Percentiles rank a stretch among this genome's conserved stretches.
These are phyloP conservation scores for Aristolochia fimbriata DNA, from an alignment of 164 flowering plant species.

Conservation along the genomic window DNA sequence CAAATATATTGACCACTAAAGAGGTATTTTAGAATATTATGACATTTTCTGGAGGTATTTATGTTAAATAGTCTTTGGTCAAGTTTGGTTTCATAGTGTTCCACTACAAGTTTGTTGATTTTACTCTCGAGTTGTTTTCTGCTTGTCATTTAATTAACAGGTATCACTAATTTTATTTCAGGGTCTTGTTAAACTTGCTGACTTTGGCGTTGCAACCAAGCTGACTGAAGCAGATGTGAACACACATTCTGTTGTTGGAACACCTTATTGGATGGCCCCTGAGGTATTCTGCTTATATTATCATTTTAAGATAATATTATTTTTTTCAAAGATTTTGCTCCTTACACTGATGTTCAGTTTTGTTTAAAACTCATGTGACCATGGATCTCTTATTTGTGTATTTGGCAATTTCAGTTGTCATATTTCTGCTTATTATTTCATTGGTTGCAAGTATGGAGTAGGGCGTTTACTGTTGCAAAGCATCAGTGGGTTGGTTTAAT, in stretches of 20 bases:
- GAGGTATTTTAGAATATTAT: constrained; percentile 42
- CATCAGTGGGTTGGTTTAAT: not conserved
- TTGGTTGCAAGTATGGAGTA: not conserved
- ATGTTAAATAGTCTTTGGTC: not conserved
- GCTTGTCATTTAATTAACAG: too few species aligned
- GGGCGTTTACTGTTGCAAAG: not conserved
- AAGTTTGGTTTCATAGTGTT: too few species aligned
- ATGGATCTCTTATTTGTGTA: too few species aligned
- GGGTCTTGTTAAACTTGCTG: constrained; percentile 99
- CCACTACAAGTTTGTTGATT: too few species aligned
- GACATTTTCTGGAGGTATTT: not conserved
- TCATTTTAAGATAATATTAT: too few species aligned
- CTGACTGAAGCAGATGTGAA: constrained; percentile 97
- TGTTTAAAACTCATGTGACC: too few species aligned
- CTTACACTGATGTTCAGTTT: too few species aligned
- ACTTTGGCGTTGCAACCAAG: constrained; percentile 99
- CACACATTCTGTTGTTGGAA: constrained; percentile 98
- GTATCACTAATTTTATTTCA: constrained; percentile 16
- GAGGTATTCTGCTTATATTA: constrained; percentile 47
- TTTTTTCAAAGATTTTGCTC: too few species aligned
- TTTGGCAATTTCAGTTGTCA: too few species aligned
- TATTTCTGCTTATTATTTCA: not conserved
- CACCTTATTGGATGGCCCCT: constrained; percentile 99
- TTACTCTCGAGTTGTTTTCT: too few species aligned
- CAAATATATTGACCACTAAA: constrained; percentile 94